Evolutionary conservation across 345 rosid species (phyloP).

Genomic region (Salix purpurea): DNA sequence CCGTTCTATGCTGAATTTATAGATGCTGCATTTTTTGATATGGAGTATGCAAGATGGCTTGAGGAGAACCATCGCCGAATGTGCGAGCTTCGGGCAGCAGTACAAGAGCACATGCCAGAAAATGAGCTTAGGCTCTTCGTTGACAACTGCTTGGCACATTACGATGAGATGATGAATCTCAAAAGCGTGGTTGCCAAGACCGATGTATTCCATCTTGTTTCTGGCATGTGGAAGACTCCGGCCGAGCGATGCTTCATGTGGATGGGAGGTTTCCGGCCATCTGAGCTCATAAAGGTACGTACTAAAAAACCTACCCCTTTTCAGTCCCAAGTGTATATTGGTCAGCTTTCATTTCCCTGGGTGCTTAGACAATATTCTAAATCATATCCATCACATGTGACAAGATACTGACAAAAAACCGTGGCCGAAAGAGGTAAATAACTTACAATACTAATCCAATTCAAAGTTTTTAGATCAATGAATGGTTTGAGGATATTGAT

Average conservation of each 20-base stretch:
- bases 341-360: neutral
- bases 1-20: no score
- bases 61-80: conserved; percentile 82
- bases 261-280: conserved; percentile 96
- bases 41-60: conserved; percentile 86
- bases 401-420: no score
- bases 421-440: neutral
- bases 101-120: conserved; percentile 80
- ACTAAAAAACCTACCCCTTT: neutral
- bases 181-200: conserved; percentile 71
- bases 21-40: conserved; percentile 80
- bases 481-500: neutral
- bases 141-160: conserved; percentile 72
- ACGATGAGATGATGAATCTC: conserved; percentile 70
- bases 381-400: neutral
- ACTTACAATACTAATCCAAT: neutral
- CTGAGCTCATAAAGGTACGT: conserved; percentile 97
- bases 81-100: conserved; percentile 85
- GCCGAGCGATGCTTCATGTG: conserved; percentile 99
- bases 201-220: conserved; percentile 86
- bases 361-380: neutral
- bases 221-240: conserved; percentile 97
- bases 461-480: neutral
- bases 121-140: conserved; percentile 82
- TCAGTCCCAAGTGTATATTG: neutral